Evolutionary conservation across 176 grass and related monocot species (phyloP), one percentile per base, ranked within the genome.

Genomic region (Carex littledalei): DNA sequence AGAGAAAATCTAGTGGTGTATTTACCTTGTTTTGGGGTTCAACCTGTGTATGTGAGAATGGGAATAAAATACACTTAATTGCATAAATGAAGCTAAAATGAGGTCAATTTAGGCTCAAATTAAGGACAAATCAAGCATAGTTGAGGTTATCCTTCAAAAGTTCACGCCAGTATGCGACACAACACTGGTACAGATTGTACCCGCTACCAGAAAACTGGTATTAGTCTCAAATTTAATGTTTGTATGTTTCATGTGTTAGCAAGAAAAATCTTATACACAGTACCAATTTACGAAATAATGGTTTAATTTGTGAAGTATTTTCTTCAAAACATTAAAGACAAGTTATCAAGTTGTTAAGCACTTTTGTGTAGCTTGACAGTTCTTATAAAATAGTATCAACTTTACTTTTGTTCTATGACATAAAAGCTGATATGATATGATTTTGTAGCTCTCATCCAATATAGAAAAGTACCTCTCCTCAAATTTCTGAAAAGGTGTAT

Each of bases 401-500:
- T 60, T 55, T 61, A 78, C 5, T 16, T 55, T 14, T 24, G 45
- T 29, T 24, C 34, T 16, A 68, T 39, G 39, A 68, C 15, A 7
- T 41, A 39, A 70, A 56, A 53, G 0, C 47, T 53, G 54, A 34
- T 58, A 79, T 17, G 4, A 55, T 79, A 79, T 32, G 4, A 55
- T 50, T 62, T 63, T 62, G 37, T 39, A 83, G 52, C 66, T 65
- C 62, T 26, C 18, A 78, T 78, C 16, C 10, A 61, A 56, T 5
- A 39, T 20, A 26, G 32, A 50, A 81, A 54, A 35, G 82, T 55
- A 97, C 94, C 96, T 95, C 21, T 88, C 90, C 41, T 95, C 96
- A 84, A 95, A 95, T 85, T 95, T 94, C 31, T 87, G 69, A 49
- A 89, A 95, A 81, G 88, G 93, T 3, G 96, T 94, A 91, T 85